Base-by-base conservation (phyloP, 805 yeast species). In the Candida orba region DNA sequence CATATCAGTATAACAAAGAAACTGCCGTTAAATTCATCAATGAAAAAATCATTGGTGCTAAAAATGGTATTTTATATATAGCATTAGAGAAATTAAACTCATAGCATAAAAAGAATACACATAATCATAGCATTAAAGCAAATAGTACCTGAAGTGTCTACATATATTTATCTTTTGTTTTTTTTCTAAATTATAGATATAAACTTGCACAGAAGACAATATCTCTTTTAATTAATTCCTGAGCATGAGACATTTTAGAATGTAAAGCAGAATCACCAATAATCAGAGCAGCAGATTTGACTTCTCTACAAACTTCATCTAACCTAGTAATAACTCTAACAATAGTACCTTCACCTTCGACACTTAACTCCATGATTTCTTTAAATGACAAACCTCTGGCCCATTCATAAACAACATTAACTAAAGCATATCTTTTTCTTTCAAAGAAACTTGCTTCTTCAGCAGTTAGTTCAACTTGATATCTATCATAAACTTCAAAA, bases 361-460 rank as follows among this genome's bases (percentile, higher is more conserved):
- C 81, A 45, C 96, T 86, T 50, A 88, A 73, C 47, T 78, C 82
- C 83, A 90, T 93, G 51, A 93, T 91, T 45, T 88, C 95, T 51
- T 84, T 83, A 68, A 93, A 93, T 0, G 95, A 75, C 72, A 82
- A 74, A 2, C 99, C 99, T 51, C 95, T 73, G 1, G 98, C 96
- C 99, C 99, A 93, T 65, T 93, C 97, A 61, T 91, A 93, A 5
- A 91, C 96, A 12, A 88, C 96, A 60, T 89, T 91, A 64, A 88
- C 85, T 56, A 93, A 71, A 0, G 91, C 95, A 64, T 93, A 93
- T 52, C 98, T 71, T 54, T 87, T 82, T 50, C 82, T 75, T 44
- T 87, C 95, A 51, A 83, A 66, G 56, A 91, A 93, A 47, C 83
- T 84, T 40, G 81, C 83, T 54, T 91, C 98, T 42, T 90, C 98